phyloP scores from a whole-genome alignment of 345 rosid species.

The Diplotaxis tenuifolia region DNA sequence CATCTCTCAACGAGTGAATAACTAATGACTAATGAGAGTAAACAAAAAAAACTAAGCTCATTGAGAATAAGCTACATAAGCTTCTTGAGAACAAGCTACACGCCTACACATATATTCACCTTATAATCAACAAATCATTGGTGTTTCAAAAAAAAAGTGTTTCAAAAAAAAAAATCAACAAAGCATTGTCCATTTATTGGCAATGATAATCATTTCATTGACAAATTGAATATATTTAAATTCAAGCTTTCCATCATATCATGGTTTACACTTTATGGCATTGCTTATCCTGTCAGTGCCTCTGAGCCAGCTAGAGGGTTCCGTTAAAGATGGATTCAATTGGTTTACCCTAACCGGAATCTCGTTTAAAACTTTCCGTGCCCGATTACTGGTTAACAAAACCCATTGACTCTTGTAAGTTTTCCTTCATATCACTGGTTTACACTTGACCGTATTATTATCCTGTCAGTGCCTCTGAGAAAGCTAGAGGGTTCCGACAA shows the following conservation, averaged over 20 bases:
- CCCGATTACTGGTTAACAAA: not conserved
- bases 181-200: not conserved
- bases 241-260: not conserved
- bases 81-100: too few species aligned
- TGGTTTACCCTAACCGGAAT: not conserved
- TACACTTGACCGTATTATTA: too few species aligned
- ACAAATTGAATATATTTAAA: not conserved
- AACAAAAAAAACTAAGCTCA: too few species aligned
- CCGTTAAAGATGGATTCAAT: not conserved
- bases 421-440: too few species aligned
- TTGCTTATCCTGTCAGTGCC: not conserved
- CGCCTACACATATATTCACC: too few species aligned
- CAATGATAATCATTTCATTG: not conserved
- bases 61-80: too few species aligned
- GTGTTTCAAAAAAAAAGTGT: too few species aligned
- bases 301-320: constrained; percentile 1
- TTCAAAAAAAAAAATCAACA: not conserved
- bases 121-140: not conserved
- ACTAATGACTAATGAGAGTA: too few species aligned
- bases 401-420: not conserved
- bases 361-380: not conserved
- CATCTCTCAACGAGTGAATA: too few species aligned
- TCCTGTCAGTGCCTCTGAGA: too few species aligned
- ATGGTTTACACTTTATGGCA: not conserved
- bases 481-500: too few species aligned